Evolutionary conservation across 2,329 filamentous ascomycete species (phyloP), one percentile per base, ranked within the genome.

Genomic region (Parastagonospora avenae): DNA sequence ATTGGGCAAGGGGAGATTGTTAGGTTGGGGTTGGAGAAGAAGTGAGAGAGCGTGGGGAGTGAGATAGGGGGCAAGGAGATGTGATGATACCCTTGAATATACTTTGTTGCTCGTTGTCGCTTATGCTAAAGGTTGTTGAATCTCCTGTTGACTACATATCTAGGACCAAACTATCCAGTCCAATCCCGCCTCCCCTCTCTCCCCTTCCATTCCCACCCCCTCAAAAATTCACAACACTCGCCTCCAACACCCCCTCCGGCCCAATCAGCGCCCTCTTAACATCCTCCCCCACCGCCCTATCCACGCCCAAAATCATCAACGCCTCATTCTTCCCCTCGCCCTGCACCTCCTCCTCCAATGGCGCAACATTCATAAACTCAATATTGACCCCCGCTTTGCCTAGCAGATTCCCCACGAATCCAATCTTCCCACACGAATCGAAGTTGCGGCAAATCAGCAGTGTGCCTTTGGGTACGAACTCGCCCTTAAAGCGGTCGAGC

Each of bases 391-490:
- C 85, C 32, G 88, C 82, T 32, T 80, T 80, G 0, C 90, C 90
- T 24, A 93, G 75, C 44, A 86, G 80, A 50, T 81, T 86, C 1
- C 90, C 90, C 2, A 94, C 90, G 32, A 85, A 85, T 2, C 90
- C 90, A 68, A 94, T 93, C 78, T 92, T 92, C 9, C 90, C 90
- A 0, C 89, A 89, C 57, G 86, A 82, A 66, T 94, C 90, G 64
- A 90, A 92, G 75, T 93, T 93, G 66, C 91, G 84, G 63, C 91
- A 83, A 52, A 93, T 87, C n/a, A 92, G 78, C 51, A 93, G 71
- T 0, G 85, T 90, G 0, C 90, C 90, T 52, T 88, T 82, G 0
- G 90, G 89, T 9, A 84, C 80, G 59, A 94, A 93, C 4, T 84
- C 85, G 0, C 88, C 88, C 33, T 82, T 84, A 76, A 93, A 94